Conservation (phyloP, 768 basidiomycete species). For the Trichaptum fuscoviolaceum region DNA sequence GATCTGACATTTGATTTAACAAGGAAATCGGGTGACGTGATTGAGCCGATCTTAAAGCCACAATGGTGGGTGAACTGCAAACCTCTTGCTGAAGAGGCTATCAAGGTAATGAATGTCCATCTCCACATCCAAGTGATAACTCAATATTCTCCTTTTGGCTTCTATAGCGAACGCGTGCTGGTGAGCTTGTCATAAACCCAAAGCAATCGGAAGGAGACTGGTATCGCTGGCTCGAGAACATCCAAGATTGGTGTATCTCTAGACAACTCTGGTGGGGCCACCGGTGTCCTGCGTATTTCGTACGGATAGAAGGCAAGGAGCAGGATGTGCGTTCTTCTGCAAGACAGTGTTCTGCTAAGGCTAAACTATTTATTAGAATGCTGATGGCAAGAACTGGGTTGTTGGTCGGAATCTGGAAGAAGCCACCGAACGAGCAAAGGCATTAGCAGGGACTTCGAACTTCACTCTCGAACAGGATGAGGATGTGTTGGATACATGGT, state of each 20-base stretch:
- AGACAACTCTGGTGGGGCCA: constrained; percentile 99
- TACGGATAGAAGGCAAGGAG: constrained; percentile 71
- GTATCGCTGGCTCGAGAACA: constrained; percentile 92
- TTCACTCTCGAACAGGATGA: constrained; percentile 90
- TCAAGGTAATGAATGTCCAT: constrained; percentile 48
- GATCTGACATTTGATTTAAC: constrained; percentile 8
- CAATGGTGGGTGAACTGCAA: constrained; percentile 99
- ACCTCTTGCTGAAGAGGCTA: constrained; percentile 83
- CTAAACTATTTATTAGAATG: constrained; percentile 32
- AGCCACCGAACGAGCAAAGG: constrained; percentile 69
- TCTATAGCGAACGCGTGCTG: constrained; percentile 75
- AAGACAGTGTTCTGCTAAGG: background rate
- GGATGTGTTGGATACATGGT: constrained; percentile 99
- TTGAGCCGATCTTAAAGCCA: constrained; percentile 92
- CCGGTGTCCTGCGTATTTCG: constrained; percentile 90
- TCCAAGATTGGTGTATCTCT: constrained; percentile 99
- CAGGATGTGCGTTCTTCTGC: constrained; percentile 47
- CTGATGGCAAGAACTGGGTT: constrained; percentile 84
- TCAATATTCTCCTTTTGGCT: constrained; percentile 6
- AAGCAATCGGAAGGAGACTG: constrained; percentile 88
- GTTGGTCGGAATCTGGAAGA: constrained; percentile 77
- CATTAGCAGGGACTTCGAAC: constrained; percentile 55
- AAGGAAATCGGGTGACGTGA: constrained; percentile 95
- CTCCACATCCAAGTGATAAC: background rate
- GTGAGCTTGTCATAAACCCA: constrained; percentile 80